Percentiles rank a stretch among this genome's conserved stretches.
Evolutionary conservation across 495 filamentous ascomycete genomes (phyloP).

Genomic region (Penicillium waksmanii): DNA sequence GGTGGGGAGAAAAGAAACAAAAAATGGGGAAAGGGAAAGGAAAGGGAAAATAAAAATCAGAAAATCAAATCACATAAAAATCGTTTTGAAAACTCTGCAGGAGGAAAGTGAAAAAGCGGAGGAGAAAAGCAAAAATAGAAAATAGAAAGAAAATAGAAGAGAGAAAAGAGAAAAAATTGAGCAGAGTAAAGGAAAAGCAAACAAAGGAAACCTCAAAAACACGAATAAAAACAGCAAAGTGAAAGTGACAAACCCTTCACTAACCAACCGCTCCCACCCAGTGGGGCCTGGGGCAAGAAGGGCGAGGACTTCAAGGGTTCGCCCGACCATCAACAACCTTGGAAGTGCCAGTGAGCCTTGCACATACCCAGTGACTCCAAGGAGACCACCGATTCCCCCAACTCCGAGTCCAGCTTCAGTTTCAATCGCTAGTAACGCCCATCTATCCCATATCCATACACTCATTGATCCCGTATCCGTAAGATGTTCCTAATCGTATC

Average conservation of each 20-base stretch:
- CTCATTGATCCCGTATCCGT: not conserved
- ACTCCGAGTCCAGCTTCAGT: not conserved
- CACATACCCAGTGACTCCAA: not conserved
- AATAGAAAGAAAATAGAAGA: not conserved
- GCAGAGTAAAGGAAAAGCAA: not conserved
- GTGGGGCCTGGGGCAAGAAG: not conserved
- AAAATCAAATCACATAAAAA: conserved; percentile 1
- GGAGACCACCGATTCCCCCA: not conserved
- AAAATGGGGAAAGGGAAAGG: not conserved
- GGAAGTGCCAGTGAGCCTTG: not conserved
- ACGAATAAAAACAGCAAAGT: not conserved
- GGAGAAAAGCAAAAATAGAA: not conserved
- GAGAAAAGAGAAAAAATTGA: not conserved
- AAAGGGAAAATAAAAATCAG: not conserved
- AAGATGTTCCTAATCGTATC: not conserved
- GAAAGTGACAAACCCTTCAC: not conserved
- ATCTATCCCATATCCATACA: not conserved
- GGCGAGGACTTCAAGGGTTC: not conserved
- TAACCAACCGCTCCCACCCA: not conserved
- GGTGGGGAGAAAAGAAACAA: not conserved
- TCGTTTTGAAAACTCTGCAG: not conserved
- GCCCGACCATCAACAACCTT: not conserved
- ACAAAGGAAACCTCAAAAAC: not conserved
- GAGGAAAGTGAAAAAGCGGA: not conserved
- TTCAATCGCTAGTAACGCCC: not conserved